Conservation (phyloP, 2,329 filamentous ascomycete species). For the Ceratocystis variospora region DNA sequence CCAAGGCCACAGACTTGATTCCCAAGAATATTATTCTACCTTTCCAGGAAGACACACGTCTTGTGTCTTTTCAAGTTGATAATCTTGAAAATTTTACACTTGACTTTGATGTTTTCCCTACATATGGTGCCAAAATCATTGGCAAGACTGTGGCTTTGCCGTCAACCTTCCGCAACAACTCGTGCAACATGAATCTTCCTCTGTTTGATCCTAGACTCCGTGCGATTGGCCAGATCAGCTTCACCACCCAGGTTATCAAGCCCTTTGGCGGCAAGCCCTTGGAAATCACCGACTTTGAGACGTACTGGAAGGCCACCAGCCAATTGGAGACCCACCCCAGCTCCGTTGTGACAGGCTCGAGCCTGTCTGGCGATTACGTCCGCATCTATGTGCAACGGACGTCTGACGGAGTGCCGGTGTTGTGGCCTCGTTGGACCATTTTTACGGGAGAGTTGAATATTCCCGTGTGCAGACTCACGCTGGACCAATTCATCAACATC, state of each 20-base stretch:
- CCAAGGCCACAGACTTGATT: constrained; percentile 88
- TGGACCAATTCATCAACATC: constrained; percentile 52
- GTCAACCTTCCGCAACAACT: constrained; percentile 58
- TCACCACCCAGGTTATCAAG: constrained; percentile 92
- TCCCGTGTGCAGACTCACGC: constrained; percentile 64
- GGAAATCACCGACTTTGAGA: constrained; percentile 96
- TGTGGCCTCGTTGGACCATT: constrained; percentile 78
- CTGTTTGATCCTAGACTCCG: constrained; percentile 84
- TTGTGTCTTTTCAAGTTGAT: constrained; percentile 92
- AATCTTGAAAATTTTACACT: constrained; percentile 84
- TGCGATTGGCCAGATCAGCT: constrained; percentile 85
- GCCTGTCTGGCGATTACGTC: constrained; percentile 88
- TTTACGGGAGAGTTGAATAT: constrained; percentile 64
- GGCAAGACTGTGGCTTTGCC: constrained; percentile 88
- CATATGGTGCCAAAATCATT: constrained; percentile 94
- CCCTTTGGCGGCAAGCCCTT: constrained; percentile 84
- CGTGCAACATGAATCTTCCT: constrained; percentile 66
- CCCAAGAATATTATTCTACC: constrained; percentile 91
- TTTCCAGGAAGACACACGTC: constrained; percentile 87
- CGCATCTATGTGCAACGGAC: constrained; percentile 86
- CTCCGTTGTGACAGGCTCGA: constrained; percentile 86
- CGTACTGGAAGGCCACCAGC: constrained; percentile 97
- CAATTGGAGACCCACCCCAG: constrained; percentile 65
- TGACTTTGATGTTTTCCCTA: constrained; percentile 95
- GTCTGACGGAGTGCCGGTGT: constrained; percentile 68